Conservation (phyloP, 768 basidiomycete genomes). For the Lyophyllum semitale region DNA sequence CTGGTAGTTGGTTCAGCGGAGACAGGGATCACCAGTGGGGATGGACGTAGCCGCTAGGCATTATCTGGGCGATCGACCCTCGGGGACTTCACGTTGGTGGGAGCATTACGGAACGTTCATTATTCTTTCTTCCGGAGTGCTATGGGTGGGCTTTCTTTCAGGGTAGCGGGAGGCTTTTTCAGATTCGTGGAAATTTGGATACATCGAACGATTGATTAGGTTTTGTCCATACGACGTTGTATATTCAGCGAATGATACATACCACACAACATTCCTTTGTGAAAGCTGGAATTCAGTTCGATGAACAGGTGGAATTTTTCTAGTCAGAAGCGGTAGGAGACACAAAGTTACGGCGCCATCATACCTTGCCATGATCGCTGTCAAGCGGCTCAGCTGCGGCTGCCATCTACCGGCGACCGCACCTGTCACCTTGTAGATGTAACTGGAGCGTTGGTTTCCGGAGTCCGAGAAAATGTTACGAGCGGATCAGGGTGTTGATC, state of each 20-base stretch:
- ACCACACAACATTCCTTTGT: neutral
- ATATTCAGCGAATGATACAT: neutral
- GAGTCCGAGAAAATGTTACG: neutral
- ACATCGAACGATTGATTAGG: neutral
- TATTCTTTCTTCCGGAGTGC: neutral
- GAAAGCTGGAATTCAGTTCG: neutral
- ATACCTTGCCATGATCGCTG: neutral
- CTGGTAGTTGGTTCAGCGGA: conserved; percentile 4
- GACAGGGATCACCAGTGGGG: neutral
- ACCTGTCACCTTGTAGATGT: no score
- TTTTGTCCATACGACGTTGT: neutral
- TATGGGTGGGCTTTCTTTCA: conserved; percentile 4
- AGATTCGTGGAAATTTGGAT: neutral
- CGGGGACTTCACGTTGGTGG: neutral
- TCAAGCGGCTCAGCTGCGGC: no score
- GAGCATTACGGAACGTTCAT: neutral
- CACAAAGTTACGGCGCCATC: neutral
- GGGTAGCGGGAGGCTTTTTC: neutral
- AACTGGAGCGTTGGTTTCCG: neutral
- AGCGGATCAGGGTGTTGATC: neutral
- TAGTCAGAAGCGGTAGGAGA: neutral
- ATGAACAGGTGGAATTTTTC: neutral
- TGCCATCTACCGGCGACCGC: no score
- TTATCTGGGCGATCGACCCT: conserved; percentile 1
- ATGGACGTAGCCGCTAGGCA: neutral